phyloP scores from a whole-genome alignment of 257 asterid species.

The Verbascum thapsus region DNA sequence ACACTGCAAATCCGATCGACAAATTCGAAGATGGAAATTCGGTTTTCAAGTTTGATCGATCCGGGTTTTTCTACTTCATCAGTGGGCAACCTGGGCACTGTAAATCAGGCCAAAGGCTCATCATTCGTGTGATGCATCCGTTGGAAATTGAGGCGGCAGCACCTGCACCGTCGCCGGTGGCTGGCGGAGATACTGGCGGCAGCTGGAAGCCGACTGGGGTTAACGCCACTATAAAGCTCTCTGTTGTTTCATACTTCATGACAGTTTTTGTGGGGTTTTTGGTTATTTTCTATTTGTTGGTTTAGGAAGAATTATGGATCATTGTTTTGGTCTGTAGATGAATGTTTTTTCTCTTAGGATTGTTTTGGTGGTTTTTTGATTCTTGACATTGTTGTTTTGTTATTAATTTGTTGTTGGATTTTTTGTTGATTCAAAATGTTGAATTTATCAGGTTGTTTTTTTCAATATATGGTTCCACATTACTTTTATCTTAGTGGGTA shows the following conservation, averaged over 20 bases:
- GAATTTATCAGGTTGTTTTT: too few relatives aligned
- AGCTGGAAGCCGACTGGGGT: slow-evolving; percentile 33
- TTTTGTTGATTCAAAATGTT: too few relatives aligned
- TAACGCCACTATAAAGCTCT: slow-evolving; percentile 34
- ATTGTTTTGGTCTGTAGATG: not conserved
- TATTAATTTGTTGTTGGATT: too few relatives aligned
- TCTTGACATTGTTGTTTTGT: slow-evolving; percentile 9
- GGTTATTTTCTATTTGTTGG: slow-evolving; percentile 33
- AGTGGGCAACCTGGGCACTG: slow-evolving; percentile 71
- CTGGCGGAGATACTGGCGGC: too few relatives aligned
- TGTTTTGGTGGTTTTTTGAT: not conserved
- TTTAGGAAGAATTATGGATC: slow-evolving; percentile 28
- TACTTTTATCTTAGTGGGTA: too few relatives aligned
- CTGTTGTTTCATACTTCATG: slow-evolving; percentile 34
- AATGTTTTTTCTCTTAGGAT: slow-evolving; percentile 12
- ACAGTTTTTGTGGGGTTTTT: slow-evolving; percentile 35
- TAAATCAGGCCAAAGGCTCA: slow-evolving; percentile 59
- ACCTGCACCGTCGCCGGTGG: slow-evolving; percentile 45
- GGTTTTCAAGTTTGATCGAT: slow-evolving; percentile 42
- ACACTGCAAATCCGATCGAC: slow-evolving; percentile 50
- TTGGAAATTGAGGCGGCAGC: slow-evolving; percentile 36
- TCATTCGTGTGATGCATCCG: slow-evolving; percentile 68
- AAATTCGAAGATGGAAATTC: slow-evolving; percentile 59
- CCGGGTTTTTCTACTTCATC: slow-evolving; percentile 73
- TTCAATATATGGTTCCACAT: too few relatives aligned